Conservation (phyloP, 2,329 filamentous ascomycete species). For the Piedraia hortae region DNA sequence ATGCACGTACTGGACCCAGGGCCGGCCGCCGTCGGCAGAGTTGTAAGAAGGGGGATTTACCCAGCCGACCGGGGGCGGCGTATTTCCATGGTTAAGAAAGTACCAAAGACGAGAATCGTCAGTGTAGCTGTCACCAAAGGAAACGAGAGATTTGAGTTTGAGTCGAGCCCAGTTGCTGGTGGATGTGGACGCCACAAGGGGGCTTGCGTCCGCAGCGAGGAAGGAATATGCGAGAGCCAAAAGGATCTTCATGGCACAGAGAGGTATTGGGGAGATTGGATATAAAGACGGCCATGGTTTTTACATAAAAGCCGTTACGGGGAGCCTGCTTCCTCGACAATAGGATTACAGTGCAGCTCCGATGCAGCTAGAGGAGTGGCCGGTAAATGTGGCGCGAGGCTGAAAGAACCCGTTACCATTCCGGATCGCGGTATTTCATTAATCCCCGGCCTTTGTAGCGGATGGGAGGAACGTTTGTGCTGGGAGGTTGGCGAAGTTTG, state of each 20-base stretch:
- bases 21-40: slow-evolving; percentile 36
- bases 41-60: slow-evolving; percentile 17
- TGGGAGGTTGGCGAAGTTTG: too few relatives aligned
- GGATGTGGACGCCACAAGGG: too few relatives aligned
- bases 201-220: too few relatives aligned
- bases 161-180: slow-evolving; percentile 12
- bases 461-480: too few relatives aligned
- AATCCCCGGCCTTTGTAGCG: slow-evolving; percentile 16
- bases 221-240: background rate
- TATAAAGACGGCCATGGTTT: too few relatives aligned
- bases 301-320: too few relatives aligned
- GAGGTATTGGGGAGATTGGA: too few relatives aligned
- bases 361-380: too few relatives aligned
- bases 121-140: slow-evolving; percentile 40
- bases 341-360: too few relatives aligned
- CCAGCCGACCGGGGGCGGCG: slow-evolving; percentile 34
- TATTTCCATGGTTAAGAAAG: slow-evolving; percentile 29
- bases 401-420: too few relatives aligned
- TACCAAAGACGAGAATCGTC: slow-evolving; percentile 41
- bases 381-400: too few relatives aligned
- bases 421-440: slow-evolving; percentile 11
- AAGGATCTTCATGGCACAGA: slow-evolving; percentile 1
- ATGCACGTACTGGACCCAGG: slow-evolving; percentile 41
- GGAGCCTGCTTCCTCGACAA: too few relatives aligned
- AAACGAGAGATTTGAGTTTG: slow-evolving; percentile 33